phyloP scores from a whole-genome alignment of 768 basidiomycete genomes.

The Phaffia tasmanica region DNA sequence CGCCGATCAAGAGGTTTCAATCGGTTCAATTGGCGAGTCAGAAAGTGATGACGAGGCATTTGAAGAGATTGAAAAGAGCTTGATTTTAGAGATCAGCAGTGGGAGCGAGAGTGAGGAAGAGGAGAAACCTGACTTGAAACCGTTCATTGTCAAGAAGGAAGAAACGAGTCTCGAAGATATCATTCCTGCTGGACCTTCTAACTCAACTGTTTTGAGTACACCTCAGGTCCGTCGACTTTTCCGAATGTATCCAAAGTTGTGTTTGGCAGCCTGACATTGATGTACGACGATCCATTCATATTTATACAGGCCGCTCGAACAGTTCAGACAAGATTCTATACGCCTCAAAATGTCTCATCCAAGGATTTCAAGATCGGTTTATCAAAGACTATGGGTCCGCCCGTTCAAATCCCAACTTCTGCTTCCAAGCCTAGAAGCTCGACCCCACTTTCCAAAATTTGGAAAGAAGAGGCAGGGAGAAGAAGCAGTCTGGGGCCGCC shows the following conservation, averaged over 20 bases:
- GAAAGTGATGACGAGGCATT: conserved; percentile 2
- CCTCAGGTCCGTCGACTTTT: neutral
- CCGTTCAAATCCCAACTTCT: conserved; percentile 7
- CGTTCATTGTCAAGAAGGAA: neutral
- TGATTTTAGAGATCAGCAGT: conserved; percentile 4
- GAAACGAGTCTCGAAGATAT: neutral
- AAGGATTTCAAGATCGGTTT: neutral
- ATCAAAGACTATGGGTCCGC: conserved; percentile 9
- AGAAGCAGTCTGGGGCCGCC: conserved; percentile 18
- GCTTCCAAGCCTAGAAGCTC: neutral
- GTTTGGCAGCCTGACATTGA: neutral
- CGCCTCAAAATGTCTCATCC: conserved; percentile 3
- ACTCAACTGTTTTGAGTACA: neutral
- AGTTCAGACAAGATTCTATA: conserved; percentile 3
- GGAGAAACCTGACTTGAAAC: neutral
- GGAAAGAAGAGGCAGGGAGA: neutral
- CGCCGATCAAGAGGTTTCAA: neutral
- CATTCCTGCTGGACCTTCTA: neutral
- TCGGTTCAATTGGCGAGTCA: neutral
- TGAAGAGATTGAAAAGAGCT: conserved; percentile 10
- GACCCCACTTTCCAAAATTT: neutral
- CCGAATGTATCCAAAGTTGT: neutral
- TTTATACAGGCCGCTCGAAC: neutral
- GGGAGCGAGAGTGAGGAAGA: conserved; percentile 2
- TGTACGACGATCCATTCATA: no score